These are phyloP conservation scores for Herpetomonas tarakana DNA, from an alignment of 208 protist genomes.

Conservation along the genomic window DNA sequence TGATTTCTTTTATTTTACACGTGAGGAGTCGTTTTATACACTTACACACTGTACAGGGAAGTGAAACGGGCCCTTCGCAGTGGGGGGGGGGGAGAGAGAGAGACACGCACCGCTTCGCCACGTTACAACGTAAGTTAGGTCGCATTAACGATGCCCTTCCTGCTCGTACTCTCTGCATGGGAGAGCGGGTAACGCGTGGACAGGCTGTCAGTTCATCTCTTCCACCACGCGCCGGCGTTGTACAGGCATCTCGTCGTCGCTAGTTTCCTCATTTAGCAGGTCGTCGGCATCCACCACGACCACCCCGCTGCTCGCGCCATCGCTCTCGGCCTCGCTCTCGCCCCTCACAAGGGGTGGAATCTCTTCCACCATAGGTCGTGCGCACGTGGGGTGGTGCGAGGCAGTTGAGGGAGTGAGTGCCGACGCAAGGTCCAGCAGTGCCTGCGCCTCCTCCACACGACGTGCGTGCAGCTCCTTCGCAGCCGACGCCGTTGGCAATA, in stretches of 20 bases:
- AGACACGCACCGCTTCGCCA: too few relatives aligned
- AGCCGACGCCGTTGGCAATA: constrained; percentile 61
- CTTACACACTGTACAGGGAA: too few relatives aligned
- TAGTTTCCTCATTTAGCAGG: constrained; percentile 53
- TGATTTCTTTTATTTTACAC: too few relatives aligned
- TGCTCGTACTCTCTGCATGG: too few relatives aligned
- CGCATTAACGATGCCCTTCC: too few relatives aligned
- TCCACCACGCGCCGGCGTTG: constrained; percentile 2
- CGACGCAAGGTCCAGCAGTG: constrained; percentile 63
- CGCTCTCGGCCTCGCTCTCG: constrained; percentile 16
- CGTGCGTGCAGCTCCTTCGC: constrained; percentile 40
- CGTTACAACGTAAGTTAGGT: too few relatives aligned
- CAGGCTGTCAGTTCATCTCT: constrained; percentile 2
- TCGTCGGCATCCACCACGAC: constrained; percentile 74
- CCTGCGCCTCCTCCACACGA: constrained; percentile 65
- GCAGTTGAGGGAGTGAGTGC: constrained; percentile 33
- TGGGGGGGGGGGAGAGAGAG: too few relatives aligned
- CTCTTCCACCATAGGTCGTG: background rate
- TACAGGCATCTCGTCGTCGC: constrained; percentile 28
- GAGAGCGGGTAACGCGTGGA: too few relatives aligned
- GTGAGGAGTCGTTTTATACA: too few relatives aligned
- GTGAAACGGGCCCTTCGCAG: too few relatives aligned
- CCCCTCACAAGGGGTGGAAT: background rate
- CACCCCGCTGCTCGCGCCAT: constrained; percentile 28
- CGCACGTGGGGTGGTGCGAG: constrained; percentile 8